Evolutionary conservation across 768 basidiomycete genomes (phyloP), one percentile per base, ranked within the genome.

Genomic region (Sutorius australiensis): DNA sequence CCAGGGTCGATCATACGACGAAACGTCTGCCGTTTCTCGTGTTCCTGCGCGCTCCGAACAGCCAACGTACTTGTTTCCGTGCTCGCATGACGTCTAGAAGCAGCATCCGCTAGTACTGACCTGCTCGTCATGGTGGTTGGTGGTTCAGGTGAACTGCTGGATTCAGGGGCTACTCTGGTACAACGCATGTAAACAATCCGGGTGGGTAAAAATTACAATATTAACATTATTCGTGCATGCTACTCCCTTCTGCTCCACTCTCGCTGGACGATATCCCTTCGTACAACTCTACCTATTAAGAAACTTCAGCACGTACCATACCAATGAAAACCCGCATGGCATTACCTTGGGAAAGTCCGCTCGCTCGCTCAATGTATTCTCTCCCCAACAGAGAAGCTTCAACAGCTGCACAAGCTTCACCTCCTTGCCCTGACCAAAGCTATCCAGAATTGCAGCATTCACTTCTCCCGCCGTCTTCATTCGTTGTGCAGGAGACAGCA

Each of bases 381-480:
- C 93, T 0, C 92, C 94, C 93, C 94, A 98, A 42, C 80, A 82
- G 61, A 95, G 75, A 60, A 97, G 75, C 72, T 88, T 84, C 69
- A 98, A 71, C 66, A 98, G 67, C 16, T 84, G 85, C 28, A 87
- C 82, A 46, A 98, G 72, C 72, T 95, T 97, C 51, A 95, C 91
- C 67, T 95, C 91, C 67, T 88, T 89, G 0, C 93, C 92, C 63
- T 98, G 92, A 59, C 92, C 89, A 56, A 93, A 76, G 63, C 87
- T 89, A 63, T 94, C 91, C 65, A 99, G 73, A 50, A 99, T 95
- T 31, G 95, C 95, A 1, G 91, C 88, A 65, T 99, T 99, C 67
- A 98, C 85, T 73, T 95, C 92, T 19, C 89, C 86, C 1, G 95
- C 95, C n/a, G 95, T 95, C 73, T 88, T 89, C 81, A 92, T 80